Conservation (phyloP, 441 rosid species). For the Aquilaria agallochum region DNA sequence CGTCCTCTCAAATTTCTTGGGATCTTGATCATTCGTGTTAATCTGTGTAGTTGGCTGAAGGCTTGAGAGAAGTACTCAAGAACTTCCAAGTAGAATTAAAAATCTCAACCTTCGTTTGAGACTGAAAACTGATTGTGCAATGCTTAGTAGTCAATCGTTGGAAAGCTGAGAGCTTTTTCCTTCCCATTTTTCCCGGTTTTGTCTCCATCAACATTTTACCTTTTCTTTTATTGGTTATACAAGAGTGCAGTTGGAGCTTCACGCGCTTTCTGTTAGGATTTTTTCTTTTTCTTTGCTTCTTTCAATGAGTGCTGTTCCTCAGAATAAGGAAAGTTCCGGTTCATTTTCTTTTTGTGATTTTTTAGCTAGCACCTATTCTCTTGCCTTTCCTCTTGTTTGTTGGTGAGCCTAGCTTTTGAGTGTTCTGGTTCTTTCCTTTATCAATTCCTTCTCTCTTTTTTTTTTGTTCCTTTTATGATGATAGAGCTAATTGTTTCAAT, state of each 20-base stretch:
- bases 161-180: background rate
- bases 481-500: background rate
- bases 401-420: background rate
- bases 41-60: slow-evolving; percentile 3
- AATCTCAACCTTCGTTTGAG: background rate
- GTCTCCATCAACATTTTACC: background rate
- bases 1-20: no score
- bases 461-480: background rate
- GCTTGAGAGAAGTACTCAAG: background rate
- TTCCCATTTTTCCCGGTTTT: background rate
- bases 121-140: background rate
- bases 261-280: slow-evolving; percentile 10
- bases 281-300: slow-evolving; percentile 21
- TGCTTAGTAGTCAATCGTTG: background rate
- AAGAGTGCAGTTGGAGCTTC: slow-evolving; percentile 5
- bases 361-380: background rate
- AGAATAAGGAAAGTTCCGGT: slow-evolving; percentile 15
- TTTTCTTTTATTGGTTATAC: background rate
- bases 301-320: slow-evolving; percentile 37
- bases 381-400: slow-evolving; percentile 14
- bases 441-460: background rate
- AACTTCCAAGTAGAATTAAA: background rate
- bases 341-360: background rate
- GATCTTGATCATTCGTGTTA: background rate
- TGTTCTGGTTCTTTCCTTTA: background rate